Base-by-base conservation (phyloP, 805 yeast species). In the Kluyveromyces lactis region DNA sequence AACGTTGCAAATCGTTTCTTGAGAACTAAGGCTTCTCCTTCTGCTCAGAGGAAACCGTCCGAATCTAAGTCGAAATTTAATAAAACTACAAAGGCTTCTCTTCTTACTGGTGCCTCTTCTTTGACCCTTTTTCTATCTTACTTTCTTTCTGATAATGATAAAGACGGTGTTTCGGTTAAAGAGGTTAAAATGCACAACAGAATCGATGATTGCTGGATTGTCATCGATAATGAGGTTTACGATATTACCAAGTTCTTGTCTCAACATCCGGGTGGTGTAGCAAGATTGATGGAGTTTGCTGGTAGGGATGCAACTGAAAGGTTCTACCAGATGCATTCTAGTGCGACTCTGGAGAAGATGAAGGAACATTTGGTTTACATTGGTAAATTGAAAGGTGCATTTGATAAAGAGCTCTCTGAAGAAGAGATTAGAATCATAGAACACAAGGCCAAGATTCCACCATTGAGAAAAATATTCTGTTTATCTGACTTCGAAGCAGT, bases 221-320 rank as follows among this genome's bases (percentile, higher is more conserved):
- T 74, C 27, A 68, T 87, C 4, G 75, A 75, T 38, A 84, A 86
- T 8, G 79, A 75, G 48, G 92, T 87, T 4, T 87, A 81, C 64
- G 85, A 87, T 52, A 69, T 87, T 11, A 81, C 95, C 1, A 79
- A 82, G 6, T 87, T 87, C 57, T 51, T 87, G 23, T 63, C 71
- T 41, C 84, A 75, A 56, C 96, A 87, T 51, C 97, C 97, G 0
- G 97, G 97, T 23, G 97, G 97, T 2, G 77, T 69, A 4, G 75
- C 71, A 7, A 82, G 84, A 55, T 64, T 86, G 33, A 68, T 85
- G 79, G 72, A 75, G 39, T 75, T 80, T 49, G 94, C 95, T 1
- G 96, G 96, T 0, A 65, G 67, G 37, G 96, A 87, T 54, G 95
- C 94, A 2, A 85, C 95, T 2, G 63, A 56, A 13, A 63, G 57